Evolutionary conservation across 192 early-diverging fungal species (phyloP), one percentile per base, ranked within the genome.

Genomic region (Coemansia aciculifera): DNA sequence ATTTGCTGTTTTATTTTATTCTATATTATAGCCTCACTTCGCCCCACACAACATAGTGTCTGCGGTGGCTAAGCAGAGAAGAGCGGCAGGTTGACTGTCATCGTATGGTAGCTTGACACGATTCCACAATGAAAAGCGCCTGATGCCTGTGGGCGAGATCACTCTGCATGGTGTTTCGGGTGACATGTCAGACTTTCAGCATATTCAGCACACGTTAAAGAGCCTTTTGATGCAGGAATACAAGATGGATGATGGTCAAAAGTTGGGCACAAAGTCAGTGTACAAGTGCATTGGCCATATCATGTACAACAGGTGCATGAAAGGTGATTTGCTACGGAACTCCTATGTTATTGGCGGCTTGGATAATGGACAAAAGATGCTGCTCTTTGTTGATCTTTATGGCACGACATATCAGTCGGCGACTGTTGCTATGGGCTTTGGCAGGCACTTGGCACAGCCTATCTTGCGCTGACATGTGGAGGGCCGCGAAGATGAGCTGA

Each of bases 281-380:
- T 93, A 94, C 79, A 93, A 95, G 75, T 97, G 93, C 76, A 75
- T 98, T 61, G 87, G 86, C 85, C 85, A 92, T 44, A 86, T 98
- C 69, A 93, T 98, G 93, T 98, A 99, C 84, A 83, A 86, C 74
- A 84, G 95, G 69, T 87, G 96, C 63, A 91, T 85, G 75, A 90
- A 95, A 72, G 78, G 92, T 56, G 89, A 99, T 79, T 95, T 95
- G 44, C 86, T 99, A 52, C 98, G 94, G 97, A 99, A 99, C 86
- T 87, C 90, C 39, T 87, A 94, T 62, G 88, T 99, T 23, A 89
- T 99, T 68, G 97, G 90, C 32, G 97, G 97, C 27, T 65, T 92
- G 39, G 79, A 92, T 48, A 86, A 92, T 59, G 89, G 89, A 40
- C 87, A 96, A 68, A 65, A 43, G 56, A 94, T 96, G 83, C 85